A percentile compares a stretch with the other conserved stretches of the same genome.
Conservation (phyloP, 2,329 filamentous ascomycete genomes). For the Fusarium sp. region DNA sequence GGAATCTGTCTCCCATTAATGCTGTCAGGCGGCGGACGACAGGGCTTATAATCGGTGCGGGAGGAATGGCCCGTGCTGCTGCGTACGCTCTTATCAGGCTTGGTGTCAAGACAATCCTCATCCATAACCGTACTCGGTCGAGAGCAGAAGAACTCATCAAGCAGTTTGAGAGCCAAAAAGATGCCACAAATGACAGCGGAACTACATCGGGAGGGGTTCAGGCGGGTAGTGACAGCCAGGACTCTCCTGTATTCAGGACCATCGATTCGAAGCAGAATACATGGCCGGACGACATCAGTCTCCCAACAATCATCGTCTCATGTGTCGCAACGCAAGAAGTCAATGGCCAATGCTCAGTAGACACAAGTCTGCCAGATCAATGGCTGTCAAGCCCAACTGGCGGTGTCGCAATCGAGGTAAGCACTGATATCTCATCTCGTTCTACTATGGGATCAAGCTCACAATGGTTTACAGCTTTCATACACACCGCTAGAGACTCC, state of each 20-base stretch:
- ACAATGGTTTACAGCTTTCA: neutral
- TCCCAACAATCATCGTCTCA: neutral
- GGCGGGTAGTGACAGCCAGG: neutral
- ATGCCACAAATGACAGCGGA: fast-evolving
- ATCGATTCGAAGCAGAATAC: fast-evolving
- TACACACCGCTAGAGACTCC: conserved; percentile 12
- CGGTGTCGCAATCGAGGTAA: conserved; percentile 12
- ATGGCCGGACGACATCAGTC: neutral
- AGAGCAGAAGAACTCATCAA: neutral
- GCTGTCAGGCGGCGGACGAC: conserved; percentile 10
- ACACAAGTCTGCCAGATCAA: neutral
- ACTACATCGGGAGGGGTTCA: fast-evolving
- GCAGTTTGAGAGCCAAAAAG: neutral
- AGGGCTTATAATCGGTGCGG: conserved; percentile 2
- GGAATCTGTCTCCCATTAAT: conserved; percentile 11
- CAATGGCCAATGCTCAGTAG: neutral
- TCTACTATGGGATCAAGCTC: fast-evolving
- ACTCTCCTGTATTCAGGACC: neutral
- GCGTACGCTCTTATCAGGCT: neutral
- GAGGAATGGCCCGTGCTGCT: conserved; percentile 18
- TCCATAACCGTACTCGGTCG: conserved; percentile 1
- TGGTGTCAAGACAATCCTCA: neutral
- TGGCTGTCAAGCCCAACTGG: conserved; percentile 13
- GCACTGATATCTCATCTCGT: neutral
- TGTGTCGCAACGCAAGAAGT: conserved; percentile 2